Conservation (phyloP, 2,329 filamentous ascomycete species). For the Fusarium verrucosum region DNA sequence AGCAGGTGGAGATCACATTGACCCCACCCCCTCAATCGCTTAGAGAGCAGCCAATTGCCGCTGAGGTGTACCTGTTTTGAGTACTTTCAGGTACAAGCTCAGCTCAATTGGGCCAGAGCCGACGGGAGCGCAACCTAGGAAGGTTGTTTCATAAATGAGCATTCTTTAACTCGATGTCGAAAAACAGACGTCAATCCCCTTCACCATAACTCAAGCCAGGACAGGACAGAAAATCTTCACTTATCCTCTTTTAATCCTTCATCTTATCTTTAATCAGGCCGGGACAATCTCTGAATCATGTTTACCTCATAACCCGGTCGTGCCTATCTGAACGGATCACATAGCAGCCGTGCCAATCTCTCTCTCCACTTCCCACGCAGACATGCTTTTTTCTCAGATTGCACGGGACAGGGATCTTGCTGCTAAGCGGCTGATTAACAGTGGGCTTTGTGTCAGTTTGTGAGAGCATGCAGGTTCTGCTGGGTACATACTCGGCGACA, state of each 20-base stretch:
- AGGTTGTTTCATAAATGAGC: neutral
- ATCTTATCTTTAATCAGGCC: neutral
- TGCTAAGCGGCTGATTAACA: slow-evolving; percentile 36
- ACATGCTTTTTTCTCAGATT: slow-evolving; percentile 35
- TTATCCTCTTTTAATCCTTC: neutral
- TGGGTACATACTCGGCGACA: too few relatives aligned
- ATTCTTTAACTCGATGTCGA: neutral
- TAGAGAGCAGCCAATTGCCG: slow-evolving; percentile 21
- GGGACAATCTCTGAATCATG: slow-evolving; percentile 13
- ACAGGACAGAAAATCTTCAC: neutral
- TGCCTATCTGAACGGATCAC: slow-evolving; percentile 22
- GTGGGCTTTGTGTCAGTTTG: slow-evolving; percentile 29
- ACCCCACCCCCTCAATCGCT: slow-evolving; percentile 2
- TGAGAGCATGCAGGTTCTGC: slow-evolving; percentile 27
- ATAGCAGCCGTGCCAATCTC: slow-evolving; percentile 28
- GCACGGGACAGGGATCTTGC: slow-evolving; percentile 27
- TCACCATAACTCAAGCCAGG: neutral
- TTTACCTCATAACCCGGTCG: slow-evolving; percentile 13
- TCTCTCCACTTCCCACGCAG: slow-evolving; percentile 20
- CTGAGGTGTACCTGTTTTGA: slow-evolving; percentile 32
- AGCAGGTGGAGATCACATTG: slow-evolving; percentile 12
- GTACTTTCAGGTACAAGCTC: slow-evolving; percentile 28
- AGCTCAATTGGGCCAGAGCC: slow-evolving; percentile 14
- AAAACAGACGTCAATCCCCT: neutral
- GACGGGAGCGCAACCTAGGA: slow-evolving; percentile 1